Base-by-base conservation (phyloP, 805 yeast genomes). In the Wilhelminamyces savonicus region DNA sequence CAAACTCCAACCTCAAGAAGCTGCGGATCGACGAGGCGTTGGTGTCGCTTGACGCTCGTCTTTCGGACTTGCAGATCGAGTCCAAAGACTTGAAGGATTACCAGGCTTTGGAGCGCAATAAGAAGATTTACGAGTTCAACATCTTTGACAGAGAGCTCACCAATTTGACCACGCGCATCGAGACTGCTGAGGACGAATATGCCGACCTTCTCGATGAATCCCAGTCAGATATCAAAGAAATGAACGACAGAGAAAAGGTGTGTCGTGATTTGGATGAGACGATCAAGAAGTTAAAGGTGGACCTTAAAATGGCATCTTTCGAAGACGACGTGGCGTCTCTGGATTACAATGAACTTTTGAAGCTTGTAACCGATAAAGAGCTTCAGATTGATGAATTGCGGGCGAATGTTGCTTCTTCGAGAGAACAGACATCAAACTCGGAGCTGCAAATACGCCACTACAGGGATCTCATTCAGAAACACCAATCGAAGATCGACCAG, bases 11-110 rank as follows among this genome's bases (percentile, higher is more conserved):
- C 37, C 69, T 65, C 36, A 84, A 84, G 43, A 71, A 79, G 40
- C 76, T 69, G 31, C 76, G 84, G 46, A 83, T 85, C 28, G 82
- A 75, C 37, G 86, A 80, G 42, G 78, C 85, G 53, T 62, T 90
- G 44, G 55, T 56, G 13, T 80, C 80, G 36, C 76, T 87, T 26
- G 78, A 79, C 35, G 78, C 73, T 26, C 68, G 95, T 45, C 63
- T 90, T 28, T 60, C 72, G 3, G 96, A 87, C 54, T 71, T 92
- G 43, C 85, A 82, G 48, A 67, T 78, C 28, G 97, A 92, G 51
- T 80, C 80, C 34, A 71, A 72, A 32, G 94, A 85, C 46, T 63
- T 87, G 40, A 77, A 75, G 41, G 69, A 72, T 30, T 86, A 66
- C 50, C 94, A 84, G 45, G 63, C 61, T 13, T 60, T 78, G 16